A percentile compares a stretch with the other conserved stretches of the same genome.
Conservation (phyloP, 2,329 filamentous ascomycete species). For the Juglanconis sp. region DNA sequence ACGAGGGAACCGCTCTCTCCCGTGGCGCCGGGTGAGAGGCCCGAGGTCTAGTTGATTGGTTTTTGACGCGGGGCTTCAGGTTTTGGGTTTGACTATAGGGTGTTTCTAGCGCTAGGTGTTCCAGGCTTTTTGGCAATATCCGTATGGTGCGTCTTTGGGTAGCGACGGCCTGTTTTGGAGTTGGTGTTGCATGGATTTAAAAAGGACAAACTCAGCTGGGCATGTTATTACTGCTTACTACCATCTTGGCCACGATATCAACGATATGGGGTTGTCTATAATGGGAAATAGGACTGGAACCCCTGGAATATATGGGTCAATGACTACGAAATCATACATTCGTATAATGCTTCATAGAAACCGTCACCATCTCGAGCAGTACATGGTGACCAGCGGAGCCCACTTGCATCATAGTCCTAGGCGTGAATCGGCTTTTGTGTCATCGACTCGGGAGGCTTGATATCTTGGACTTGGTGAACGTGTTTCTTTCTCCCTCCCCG, state of each 20-base stretch:
- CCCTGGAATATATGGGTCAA: background rate
- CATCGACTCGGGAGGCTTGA: no score
- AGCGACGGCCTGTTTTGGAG: background rate
- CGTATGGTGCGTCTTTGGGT: background rate
- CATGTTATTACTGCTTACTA: background rate
- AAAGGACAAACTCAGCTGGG: background rate
- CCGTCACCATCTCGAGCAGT: background rate
- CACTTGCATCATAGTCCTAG: background rate
- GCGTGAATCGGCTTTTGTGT: background rate
- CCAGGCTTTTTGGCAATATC: background rate
- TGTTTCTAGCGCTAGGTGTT: conserved; percentile 14
- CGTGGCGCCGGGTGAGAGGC: background rate
- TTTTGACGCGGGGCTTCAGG: background rate
- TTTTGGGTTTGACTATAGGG: background rate
- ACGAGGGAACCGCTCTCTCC: conserved; percentile 1
- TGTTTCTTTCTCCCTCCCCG: no score
- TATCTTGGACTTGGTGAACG: no score
- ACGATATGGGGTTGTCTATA: background rate
- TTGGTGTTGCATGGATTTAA: background rate
- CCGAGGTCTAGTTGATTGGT: background rate
- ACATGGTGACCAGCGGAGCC: background rate
- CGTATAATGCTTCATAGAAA: background rate
- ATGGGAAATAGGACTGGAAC: background rate
- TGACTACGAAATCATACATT: background rate
- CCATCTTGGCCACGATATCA: background rate